Evolutionary conservation across 371 early-diverging fungal genomes (phyloP).

Genomic region (Circinella minor): DNA sequence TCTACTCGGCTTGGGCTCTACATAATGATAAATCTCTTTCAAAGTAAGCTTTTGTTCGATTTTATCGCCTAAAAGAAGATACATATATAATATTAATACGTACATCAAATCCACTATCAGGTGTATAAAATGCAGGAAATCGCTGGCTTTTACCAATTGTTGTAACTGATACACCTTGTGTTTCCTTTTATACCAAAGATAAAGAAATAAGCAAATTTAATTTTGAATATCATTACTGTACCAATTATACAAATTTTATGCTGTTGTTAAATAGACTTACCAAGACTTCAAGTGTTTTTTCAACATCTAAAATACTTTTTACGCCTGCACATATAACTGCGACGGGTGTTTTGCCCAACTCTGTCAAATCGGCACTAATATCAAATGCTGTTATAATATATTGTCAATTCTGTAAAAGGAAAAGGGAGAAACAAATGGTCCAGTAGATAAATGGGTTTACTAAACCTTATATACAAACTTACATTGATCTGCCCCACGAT

Average conservation of each 20-base stretch:
- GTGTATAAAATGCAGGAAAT: slow-evolving; percentile 93
- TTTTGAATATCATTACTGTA: not conserved
- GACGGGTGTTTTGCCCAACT: slow-evolving; percentile 89
- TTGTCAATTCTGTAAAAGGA: too few relatives aligned
- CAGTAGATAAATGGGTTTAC: too few relatives aligned
- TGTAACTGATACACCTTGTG: slow-evolving; percentile 91
- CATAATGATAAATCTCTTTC: not conserved
- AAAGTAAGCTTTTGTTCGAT: not conserved
- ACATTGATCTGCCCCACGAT: slow-evolving; percentile 81
- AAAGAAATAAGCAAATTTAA: not conserved
- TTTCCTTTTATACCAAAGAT: slow-evolving; percentile 60
- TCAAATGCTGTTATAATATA: slow-evolving; percentile 65
- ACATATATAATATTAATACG: not conserved
- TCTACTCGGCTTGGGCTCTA: slow-evolving; percentile 69
- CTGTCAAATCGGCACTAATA: slow-evolving; percentile 91
- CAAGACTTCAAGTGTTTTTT: slow-evolving; percentile 86
- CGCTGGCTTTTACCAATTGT: slow-evolving; percentile 66
- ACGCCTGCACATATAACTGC: slow-evolving; percentile 95
- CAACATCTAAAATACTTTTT: slow-evolving; percentile 92
- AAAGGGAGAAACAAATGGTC: too few relatives aligned
- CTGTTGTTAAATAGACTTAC: slow-evolving; percentile 24
- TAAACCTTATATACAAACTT: too few relatives aligned
- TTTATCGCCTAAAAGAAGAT: too few relatives aligned
- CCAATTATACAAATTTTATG: too few relatives aligned
- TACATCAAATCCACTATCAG: slow-evolving; percentile 72